A percentile compares a stretch with the other conserved stretches of the same genome.
These are phyloP conservation scores for Vicia faba DNA, from an alignment of 306 rosid species.

Conservation along the genomic window DNA sequence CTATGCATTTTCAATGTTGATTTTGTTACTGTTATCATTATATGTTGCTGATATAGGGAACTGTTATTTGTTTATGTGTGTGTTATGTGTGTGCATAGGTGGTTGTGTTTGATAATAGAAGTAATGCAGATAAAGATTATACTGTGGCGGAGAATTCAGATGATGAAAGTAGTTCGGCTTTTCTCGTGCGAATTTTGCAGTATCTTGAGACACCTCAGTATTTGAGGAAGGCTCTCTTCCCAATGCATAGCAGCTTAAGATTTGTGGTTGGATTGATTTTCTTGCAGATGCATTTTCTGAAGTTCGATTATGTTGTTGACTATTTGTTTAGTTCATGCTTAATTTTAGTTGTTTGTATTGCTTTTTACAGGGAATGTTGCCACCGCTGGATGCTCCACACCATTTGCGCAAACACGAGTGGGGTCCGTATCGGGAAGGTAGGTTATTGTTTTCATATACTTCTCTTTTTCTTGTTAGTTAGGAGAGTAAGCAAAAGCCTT, in stretches of 20 bases:
- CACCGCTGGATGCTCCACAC: slow-evolving; percentile 98
- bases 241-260: slow-evolving; percentile 82
- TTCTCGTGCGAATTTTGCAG: slow-evolving; percentile 72
- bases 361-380: slow-evolving; percentile 76
- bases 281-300: slow-evolving; percentile 25
- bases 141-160: slow-evolving; percentile 45
- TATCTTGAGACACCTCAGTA: slow-evolving; percentile 98
- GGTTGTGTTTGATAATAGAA: slow-evolving; percentile 76
- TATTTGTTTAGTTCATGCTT: slow-evolving; percentile 13
- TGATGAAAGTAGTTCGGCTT: slow-evolving; percentile 80
- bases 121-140: slow-evolving; percentile 43
- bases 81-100: slow-evolving; percentile 49
- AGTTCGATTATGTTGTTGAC: slow-evolving; percentile 19
- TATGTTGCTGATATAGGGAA: slow-evolving; percentile 1
- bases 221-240: slow-evolving; percentile 84
- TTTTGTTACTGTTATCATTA: background rate
- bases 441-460: background rate
- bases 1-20: slow-evolving; percentile 11
- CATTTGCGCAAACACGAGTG: slow-evolving; percentile 97
- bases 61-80: slow-evolving; percentile 20
- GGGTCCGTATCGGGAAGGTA: slow-evolving; percentile 90
- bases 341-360: slow-evolving; percentile 27
- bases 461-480: background rate
- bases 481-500: background rate
- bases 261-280: slow-evolving; percentile 64